Evolutionary conservation across 441 rosid species (phyloP).

Genomic region (Adansonia grandidieri): DNA sequence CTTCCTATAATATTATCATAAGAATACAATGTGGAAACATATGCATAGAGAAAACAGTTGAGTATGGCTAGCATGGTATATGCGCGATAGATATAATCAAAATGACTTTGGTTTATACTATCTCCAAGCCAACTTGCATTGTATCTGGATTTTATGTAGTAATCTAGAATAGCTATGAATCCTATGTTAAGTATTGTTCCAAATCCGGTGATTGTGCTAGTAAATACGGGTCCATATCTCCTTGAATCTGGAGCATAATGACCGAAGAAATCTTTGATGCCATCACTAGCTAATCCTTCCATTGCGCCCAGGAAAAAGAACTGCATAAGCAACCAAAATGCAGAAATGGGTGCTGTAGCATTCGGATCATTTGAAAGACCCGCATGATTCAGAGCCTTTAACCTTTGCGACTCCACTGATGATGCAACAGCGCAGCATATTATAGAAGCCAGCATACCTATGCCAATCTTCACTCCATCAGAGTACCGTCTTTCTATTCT

Average conservation of each 20-base stretch:
- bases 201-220: neutral
- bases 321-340: neutral
- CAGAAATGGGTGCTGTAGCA: neutral
- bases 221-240: constrained; percentile 23
- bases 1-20: constrained; percentile 16
- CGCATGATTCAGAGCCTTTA: neutral
- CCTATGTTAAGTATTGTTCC: constrained; percentile 3
- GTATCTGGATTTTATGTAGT: neutral
- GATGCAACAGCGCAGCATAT: constrained; percentile 14
- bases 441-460: constrained; percentile 8
- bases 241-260: constrained; percentile 18
- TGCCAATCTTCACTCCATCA: constrained; percentile 7
- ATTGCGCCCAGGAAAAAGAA: constrained; percentile 7
- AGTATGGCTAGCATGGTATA: neutral
- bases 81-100: neutral
- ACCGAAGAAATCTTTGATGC: constrained; percentile 7
- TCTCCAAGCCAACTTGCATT: neutral
- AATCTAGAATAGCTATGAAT: constrained; percentile 10
- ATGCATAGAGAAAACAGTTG: constrained; percentile 21
- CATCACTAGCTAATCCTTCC: constrained; percentile 19
- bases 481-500: neutral
- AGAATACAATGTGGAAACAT: neutral
- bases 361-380: neutral
- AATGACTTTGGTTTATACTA: constrained; percentile 7
- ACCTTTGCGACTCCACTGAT: constrained; percentile 4